These are phyloP conservation scores for Ophiocordyceps polyrhachis-furcata DNA, from an alignment of 2,329 filamentous ascomycete species.

Conservation along the genomic window DNA sequence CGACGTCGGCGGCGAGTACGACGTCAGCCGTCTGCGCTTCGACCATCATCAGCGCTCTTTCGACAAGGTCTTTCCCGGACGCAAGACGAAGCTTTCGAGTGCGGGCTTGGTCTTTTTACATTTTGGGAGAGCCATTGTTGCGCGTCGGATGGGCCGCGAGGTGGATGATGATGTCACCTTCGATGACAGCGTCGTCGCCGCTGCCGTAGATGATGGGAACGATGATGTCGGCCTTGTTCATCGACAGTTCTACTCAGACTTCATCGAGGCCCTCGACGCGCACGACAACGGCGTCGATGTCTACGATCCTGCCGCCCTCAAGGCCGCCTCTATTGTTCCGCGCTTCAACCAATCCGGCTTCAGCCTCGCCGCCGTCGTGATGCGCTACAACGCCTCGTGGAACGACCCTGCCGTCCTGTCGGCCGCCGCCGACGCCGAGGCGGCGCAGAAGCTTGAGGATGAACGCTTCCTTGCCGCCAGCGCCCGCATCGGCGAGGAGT, in stretches of 20 bases:
- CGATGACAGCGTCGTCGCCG: conserved; percentile 13
- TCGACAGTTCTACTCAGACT: conserved; percentile 78
- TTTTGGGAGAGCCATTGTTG: conserved; percentile 74
- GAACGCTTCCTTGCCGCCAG: conserved; percentile 61
- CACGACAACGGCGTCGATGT: conserved; percentile 88
- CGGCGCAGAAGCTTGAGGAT: conserved; percentile 59
- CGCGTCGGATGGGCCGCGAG: conserved; percentile 16
- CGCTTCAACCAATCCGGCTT: conserved; percentile 71
- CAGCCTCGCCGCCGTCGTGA: conserved; percentile 67
- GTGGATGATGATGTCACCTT: neutral
- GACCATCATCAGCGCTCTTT: conserved; percentile 97
- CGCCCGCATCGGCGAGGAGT: conserved; percentile 72
- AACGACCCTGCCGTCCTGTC: conserved; percentile 37
- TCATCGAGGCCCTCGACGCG: conserved; percentile 89
- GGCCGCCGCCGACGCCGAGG: conserved; percentile 26
- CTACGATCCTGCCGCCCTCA: conserved; percentile 55
- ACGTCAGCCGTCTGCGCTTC: conserved; percentile 57
- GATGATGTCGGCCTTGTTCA: conserved; percentile 59
- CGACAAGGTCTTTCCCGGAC: conserved; percentile 63
- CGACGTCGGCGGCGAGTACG: conserved; percentile 93
- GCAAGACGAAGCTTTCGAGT: conserved; percentile 75
- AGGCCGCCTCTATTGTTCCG: conserved; percentile 57
- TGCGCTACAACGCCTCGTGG: conserved; percentile 61
- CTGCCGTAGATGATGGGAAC: conserved; percentile 29
- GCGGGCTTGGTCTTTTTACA: conserved; percentile 92